These are phyloP conservation scores for Pyrenophora graminea DNA, from an alignment of 2,329 filamentous ascomycete genomes.

Conservation along the genomic window DNA sequence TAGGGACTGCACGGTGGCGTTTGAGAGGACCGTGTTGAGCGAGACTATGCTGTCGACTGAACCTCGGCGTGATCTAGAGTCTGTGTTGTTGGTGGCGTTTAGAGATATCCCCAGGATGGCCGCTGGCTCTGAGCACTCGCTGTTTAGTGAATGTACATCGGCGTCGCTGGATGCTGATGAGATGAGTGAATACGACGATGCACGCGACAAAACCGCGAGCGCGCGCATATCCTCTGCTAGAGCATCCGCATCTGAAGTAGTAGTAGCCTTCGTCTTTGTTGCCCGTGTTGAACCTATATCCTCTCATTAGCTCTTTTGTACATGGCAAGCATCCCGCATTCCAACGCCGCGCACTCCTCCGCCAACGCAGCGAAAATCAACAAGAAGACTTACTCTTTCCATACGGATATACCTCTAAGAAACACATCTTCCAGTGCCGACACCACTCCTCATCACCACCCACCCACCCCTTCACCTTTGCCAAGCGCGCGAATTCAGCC, in stretches of 20 bases:
- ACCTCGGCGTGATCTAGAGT: too few species aligned
- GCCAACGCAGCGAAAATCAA: not conserved
- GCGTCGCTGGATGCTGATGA: slow-evolving; percentile 16
- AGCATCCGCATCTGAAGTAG: not conserved
- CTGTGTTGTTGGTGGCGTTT: too few species aligned
- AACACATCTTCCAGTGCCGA: slow-evolving; percentile 22
- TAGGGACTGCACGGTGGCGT: not conserved
- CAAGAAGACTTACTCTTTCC: not conserved
- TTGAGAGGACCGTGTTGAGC: not conserved
- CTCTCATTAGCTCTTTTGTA: not conserved
- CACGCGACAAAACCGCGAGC: slow-evolving; percentile 19
- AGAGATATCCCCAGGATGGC: too few species aligned
- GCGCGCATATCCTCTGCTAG: slow-evolving; percentile 15
- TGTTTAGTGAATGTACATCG: slow-evolving; percentile 9
- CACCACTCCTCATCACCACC: slow-evolving; percentile 23
- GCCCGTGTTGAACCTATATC: slow-evolving; percentile 1
- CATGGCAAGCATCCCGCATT: not conserved
- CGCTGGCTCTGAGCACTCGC: not conserved
- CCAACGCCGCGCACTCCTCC: not conserved
- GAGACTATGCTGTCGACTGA: too few species aligned
- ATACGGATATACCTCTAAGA: slow-evolving; percentile 19
- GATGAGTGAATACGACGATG: slow-evolving; percentile 23
- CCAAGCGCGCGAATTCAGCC: slow-evolving; percentile 30
- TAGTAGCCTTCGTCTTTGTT: not conserved
- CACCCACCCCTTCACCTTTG: slow-evolving; percentile 24